Percentiles rank a stretch among this genome's conserved stretches.
Evolutionary conservation across 495 filamentous ascomycete species (phyloP).

Genomic region (Penicillium mononematosum): DNA sequence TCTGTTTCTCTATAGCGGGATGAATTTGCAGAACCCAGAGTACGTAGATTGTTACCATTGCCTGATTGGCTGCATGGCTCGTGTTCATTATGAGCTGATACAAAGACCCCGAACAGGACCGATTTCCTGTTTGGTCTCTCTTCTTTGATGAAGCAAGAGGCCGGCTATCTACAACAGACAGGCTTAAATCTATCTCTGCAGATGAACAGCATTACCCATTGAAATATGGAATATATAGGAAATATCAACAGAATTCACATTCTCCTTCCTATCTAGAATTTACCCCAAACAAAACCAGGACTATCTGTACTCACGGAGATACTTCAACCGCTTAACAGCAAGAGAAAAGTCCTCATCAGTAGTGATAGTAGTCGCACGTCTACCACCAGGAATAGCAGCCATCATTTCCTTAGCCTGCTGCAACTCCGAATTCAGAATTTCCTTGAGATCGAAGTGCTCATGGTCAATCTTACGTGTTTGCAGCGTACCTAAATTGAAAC

Average conservation of each 20-base stretch:
- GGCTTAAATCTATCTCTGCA: too few species aligned
- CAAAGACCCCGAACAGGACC: too few species aligned
- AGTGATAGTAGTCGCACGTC: not conserved
- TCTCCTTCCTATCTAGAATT: not conserved
- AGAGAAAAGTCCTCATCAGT: constrained; percentile 1
- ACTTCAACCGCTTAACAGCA: constrained; percentile 8
- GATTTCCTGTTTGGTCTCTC: too few species aligned
- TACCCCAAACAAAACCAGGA: not conserved
- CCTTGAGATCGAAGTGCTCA: not conserved
- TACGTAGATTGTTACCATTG: too few species aligned
- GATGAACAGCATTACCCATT: not conserved
- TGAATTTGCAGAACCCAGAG: not conserved
- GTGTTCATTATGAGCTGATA: not conserved
- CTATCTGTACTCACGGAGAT: not conserved
- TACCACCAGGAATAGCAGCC: constrained; percentile 6
- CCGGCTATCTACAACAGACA: too few species aligned
- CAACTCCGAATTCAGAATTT: not conserved
- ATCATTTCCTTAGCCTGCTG: constrained; percentile 1
- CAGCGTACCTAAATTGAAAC: not conserved
- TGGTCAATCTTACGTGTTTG: not conserved
- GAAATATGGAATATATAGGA: not conserved
- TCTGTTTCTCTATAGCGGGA: not conserved
- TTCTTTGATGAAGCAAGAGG: too few species aligned
- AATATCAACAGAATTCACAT: not conserved
- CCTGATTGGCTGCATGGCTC: not conserved